Percentiles rank a stretch among this genome's conserved stretches.
phyloP scores from a whole-genome alignment of 2,329 filamentous ascomycete species.

The Aspergillus hortae region DNA sequence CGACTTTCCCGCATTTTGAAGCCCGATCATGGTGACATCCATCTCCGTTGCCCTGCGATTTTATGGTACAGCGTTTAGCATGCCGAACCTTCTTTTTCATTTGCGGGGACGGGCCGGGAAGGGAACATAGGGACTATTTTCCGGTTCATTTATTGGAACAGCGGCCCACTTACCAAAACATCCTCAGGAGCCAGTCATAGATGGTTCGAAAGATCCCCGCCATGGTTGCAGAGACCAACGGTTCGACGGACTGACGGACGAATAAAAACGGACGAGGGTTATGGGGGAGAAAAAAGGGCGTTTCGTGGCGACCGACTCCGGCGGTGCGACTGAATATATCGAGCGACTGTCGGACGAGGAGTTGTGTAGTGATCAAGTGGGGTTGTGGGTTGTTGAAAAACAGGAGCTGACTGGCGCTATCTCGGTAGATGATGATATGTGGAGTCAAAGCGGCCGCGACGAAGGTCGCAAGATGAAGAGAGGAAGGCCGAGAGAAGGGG shows the following conservation, averaged over 20 bases:
- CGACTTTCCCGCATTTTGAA: constrained; percentile 98
- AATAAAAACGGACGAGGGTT: constrained; percentile 7
- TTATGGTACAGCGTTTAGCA: constrained; percentile 16
- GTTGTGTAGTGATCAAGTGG: constrained; percentile 17
- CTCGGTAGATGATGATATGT: constrained; percentile 13
- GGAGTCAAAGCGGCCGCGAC: constrained; percentile 7
- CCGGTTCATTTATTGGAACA: constrained; percentile 21
- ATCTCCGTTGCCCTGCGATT: constrained; percentile 87
- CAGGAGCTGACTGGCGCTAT: constrained; percentile 10
- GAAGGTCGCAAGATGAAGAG: constrained; percentile 8
- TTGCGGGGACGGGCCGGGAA: constrained; percentile 34
- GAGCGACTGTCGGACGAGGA: constrained; percentile 11
- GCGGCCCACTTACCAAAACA: constrained; percentile 76
- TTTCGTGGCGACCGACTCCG: constrained; percentile 6
- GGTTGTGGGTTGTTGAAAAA: constrained; percentile 17
- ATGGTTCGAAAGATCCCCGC: constrained; percentile 87
- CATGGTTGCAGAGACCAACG: constrained; percentile 54
- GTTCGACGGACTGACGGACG: constrained; percentile 1
- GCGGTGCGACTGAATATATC: constrained; percentile 14
- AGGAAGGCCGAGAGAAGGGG: constrained; percentile 4
- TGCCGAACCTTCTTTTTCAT: constrained; percentile 15
- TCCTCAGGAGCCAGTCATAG: constrained; percentile 97
- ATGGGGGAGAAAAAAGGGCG: constrained; percentile 3
- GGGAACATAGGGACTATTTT: constrained; percentile 15
- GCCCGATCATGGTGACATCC: constrained; percentile 98